Evolutionary conservation across 148 eudicot genomes (phyloP).

Genomic region (Agrostemma githago): DNA sequence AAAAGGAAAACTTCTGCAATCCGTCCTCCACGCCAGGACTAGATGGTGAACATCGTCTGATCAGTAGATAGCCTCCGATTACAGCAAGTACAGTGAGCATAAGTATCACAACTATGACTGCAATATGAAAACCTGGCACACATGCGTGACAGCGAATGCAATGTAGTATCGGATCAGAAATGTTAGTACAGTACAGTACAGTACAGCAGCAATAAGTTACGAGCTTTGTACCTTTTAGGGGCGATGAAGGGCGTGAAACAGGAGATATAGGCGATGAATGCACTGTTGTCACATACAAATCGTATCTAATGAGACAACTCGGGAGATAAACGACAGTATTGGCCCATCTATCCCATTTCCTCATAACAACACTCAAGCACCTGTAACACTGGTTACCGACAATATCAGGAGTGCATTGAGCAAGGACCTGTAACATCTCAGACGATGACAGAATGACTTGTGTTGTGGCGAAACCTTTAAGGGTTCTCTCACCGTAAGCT

Average conservation of each 20-base stretch:
- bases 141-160: too few relatives aligned
- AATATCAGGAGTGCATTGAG: constrained; percentile 32
- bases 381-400: constrained; percentile 19
- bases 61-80: background rate
- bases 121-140: too few relatives aligned
- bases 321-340: constrained; percentile 24
- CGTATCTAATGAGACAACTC: constrained; percentile 28
- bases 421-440: constrained; percentile 15
- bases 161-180: too few relatives aligned
- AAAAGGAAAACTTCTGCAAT: constrained; percentile 24
- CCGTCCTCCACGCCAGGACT: background rate
- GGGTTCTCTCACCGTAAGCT: background rate
- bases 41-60: background rate
- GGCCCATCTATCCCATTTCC: background rate
- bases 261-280: background rate
- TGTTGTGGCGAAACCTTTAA: constrained; percentile 3
- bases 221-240: constrained; percentile 6
- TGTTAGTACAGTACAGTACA: too few relatives aligned
- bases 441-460: background rate
- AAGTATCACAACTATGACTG: too few relatives aligned
- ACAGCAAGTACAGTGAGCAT: background rate
- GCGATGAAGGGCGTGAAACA: background rate
- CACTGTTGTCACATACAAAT: constrained; percentile 7
- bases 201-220: too few relatives aligned
- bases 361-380: constrained; percentile 10